Evolutionary conservation across 768 basidiomycete species (phyloP), one percentile per base, ranked within the genome.

Genomic region (Boletus pseudo-olivaceus): DNA sequence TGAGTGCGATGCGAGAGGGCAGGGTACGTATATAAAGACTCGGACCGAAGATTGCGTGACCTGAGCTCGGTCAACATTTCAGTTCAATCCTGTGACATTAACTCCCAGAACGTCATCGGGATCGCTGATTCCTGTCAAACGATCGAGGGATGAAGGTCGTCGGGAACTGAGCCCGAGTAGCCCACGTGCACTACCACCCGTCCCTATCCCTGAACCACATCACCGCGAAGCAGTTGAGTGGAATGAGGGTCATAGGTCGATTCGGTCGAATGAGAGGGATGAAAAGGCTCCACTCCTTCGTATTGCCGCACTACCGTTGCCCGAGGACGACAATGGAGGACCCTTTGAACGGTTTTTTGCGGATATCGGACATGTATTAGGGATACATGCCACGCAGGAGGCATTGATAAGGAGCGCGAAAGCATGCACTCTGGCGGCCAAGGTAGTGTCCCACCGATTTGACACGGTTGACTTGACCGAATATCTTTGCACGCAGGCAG

Each of bases 1-100:
- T 77, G n/a, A 68, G 66, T 27, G 91, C 86, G 1, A 77, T 94
- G 51, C 76, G 80, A 33, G 83, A 88, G 35, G 84, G 91, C 47
- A 82, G 78, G 75, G 90, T 92, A 58, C n/a, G 82, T 77, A n/a
- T 48, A 26, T 8, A 29, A 34, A 33, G 23, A 29, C 19, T 49
- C 12, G 20, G 11, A 9, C 4, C 9, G 14, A 23, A 33, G 9
- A 3, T 42, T 29, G 37, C 15, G 37, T 33, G 33, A 54, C 43
- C 33, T 46, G 17, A 40, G 19, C 26, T 62, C 1, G 17, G 40
- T 17, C 11, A n/a, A 54, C n/a, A n/a, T 35, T 58, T 8, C 29
- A 71, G 73, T 66, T 75, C 23, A 59, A 68, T 51, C 67, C 71
- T 15, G 58, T 54, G 35, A 34, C 37, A 3, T 60, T 57, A 5